These are phyloP conservation scores for Cyberlindnera maclurae DNA, from an alignment of 805 yeast species.

Conservation along the genomic window DNA sequence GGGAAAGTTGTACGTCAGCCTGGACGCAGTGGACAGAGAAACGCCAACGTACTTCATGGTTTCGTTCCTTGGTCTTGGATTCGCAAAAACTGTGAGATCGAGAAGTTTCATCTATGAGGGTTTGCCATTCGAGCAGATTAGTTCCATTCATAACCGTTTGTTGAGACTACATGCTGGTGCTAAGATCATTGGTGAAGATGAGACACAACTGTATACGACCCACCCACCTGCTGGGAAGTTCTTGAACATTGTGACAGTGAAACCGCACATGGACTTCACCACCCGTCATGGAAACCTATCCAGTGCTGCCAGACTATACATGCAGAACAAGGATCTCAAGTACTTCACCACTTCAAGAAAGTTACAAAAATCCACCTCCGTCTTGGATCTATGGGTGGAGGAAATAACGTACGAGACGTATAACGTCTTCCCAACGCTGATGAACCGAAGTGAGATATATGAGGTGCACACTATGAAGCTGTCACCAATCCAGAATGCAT, in stretches of 20 bases:
- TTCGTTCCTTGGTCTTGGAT: slow-evolving; percentile 75
- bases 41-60: slow-evolving; percentile 77
- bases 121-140: slow-evolving; percentile 77
- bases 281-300: slow-evolving; percentile 30
- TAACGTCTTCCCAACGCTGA: slow-evolving; percentile 78
- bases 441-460: slow-evolving; percentile 74
- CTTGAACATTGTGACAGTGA: slow-evolving; percentile 64
- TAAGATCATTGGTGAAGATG: slow-evolving; percentile 52
- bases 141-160: slow-evolving; percentile 72
- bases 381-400: slow-evolving; percentile 81
- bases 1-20: slow-evolving; percentile 56
- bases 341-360: slow-evolving; percentile 64
- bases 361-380: slow-evolving; percentile 65
- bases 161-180: slow-evolving; percentile 78
- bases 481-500: slow-evolving; percentile 83
- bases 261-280: slow-evolving; percentile 52
- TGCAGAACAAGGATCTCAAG: slow-evolving; percentile 66
- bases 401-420: slow-evolving; percentile 72
- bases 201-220: slow-evolving; percentile 43
- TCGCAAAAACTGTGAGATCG: slow-evolving; percentile 70
- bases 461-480: slow-evolving; percentile 41
- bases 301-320: slow-evolving; percentile 63
- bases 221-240: slow-evolving; percentile 63
- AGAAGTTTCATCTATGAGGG: slow-evolving; percentile 81
- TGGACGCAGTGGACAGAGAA: slow-evolving; percentile 63